Evolutionary conservation across 768 basidiomycete genomes (phyloP).

Genomic region (Suillus cothurnatus): DNA sequence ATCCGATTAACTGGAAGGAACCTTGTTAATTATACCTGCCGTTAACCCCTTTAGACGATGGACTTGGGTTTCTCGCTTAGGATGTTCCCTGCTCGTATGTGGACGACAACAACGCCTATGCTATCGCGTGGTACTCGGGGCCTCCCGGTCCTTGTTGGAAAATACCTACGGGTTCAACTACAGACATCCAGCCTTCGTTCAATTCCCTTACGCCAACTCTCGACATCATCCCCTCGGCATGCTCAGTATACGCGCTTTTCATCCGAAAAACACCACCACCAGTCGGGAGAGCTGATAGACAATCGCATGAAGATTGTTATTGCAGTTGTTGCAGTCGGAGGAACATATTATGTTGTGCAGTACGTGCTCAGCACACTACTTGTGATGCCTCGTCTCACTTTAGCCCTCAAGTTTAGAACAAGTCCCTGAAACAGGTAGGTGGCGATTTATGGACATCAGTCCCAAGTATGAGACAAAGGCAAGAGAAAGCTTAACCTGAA

Average conservation of each 20-base stretch:
- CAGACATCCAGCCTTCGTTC: background rate
- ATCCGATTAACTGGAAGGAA: background rate
- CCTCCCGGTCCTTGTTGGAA: background rate
- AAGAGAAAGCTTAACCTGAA: background rate
- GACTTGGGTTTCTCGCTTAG: too few species aligned
- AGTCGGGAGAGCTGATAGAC: constrained; percentile 9
- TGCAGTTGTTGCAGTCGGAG: constrained; percentile 23
- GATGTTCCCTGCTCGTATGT: background rate
- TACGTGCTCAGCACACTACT: constrained; percentile 15
- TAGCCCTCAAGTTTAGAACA: constrained; percentile 64
- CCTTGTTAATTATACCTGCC: rapidly evolving
- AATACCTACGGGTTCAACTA: background rate
- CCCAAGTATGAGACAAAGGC: constrained; percentile 59
- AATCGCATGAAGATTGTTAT: constrained; percentile 19
- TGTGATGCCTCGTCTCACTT: background rate
- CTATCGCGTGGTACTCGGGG: background rate
- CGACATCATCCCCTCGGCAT: constrained; percentile 20
- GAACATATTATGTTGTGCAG: constrained; percentile 33
- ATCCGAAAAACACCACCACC: constrained; percentile 15
- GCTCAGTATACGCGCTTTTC: constrained; percentile 32
- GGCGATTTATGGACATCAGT: constrained; percentile 84
- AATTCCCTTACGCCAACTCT: constrained; percentile 17
- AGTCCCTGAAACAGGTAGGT: constrained; percentile 84
- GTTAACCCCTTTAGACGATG: too few species aligned
- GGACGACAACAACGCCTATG: background rate